Evolutionary conservation across 257 asterid species (phyloP), one percentile per base, ranked within the genome.

Genomic region (Solanum tacnaense): DNA sequence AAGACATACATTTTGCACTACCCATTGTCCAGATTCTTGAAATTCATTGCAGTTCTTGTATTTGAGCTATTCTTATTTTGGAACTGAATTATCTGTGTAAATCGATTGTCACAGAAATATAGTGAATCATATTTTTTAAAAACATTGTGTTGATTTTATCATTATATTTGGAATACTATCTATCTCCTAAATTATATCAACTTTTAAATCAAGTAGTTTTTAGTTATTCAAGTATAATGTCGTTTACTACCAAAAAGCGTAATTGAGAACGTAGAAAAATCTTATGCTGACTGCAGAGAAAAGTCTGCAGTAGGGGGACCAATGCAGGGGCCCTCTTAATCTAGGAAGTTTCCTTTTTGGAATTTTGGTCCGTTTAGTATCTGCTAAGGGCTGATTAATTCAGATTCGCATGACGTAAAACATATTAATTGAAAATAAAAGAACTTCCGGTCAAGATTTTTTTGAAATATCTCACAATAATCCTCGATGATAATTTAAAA

Each of bases 401-500:
- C 21, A 67, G 2, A 13, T 67, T 67, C 0, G 2, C 5, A 1
- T 27, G 2, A 1, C 10, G 3, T 68, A 68, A 6, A 6, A 0
- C 0, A 13, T 27, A 68, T 27, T 27, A 68, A 68, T 0, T 2
- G 2, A 2, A 3, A 6, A 27, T 1, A 27, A 1, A 68, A 4
- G 1, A 46, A 56, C 8, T 2, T 10, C 0, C 6, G 18, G 1
- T 52, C 4, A 52, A 16, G 3, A 5, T 41, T 23, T 23, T 62
- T 23, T 62, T 9, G 15, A 9, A n/a, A 62, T n/a, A n/a, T n/a
- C 71, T 4, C 1, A 62, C 31, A 62, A n/a, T 21, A 62, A 9
- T 23, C 0, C 71, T 9, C 15, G 2, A n/a, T 62, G 31, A 23
- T 9, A 31, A 15, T 71, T 16, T 31, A 71, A 72, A 72, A 73